These are phyloP conservation scores for Kuraishia floccosa DNA, from an alignment of 805 yeast genomes.

Conservation along the genomic window DNA sequence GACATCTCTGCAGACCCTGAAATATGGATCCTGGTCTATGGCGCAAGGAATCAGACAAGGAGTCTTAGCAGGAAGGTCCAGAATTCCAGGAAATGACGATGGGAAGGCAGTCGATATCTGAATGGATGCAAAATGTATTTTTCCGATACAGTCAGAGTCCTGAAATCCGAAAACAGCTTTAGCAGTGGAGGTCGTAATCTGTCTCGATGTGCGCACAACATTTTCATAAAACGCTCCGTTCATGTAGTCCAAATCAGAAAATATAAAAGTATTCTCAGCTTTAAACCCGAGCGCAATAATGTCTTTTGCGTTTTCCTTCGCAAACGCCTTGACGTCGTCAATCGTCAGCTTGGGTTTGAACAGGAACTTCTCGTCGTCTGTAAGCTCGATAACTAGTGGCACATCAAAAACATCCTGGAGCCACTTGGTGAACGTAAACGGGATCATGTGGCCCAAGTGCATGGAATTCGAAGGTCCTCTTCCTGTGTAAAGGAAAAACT, in stretches of 20 bases:
- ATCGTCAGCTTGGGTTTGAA: conserved; percentile 87
- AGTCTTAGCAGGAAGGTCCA: conserved; percentile 78
- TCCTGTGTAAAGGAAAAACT: conserved; percentile 92
- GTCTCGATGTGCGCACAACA: conserved; percentile 85
- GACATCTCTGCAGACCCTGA: conserved; percentile 94
- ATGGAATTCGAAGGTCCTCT: conserved; percentile 94
- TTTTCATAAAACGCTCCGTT: conserved; percentile 90
- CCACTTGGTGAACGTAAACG: conserved; percentile 95
- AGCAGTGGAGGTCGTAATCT: conserved; percentile 94
- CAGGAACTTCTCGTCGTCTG: conserved; percentile 94
- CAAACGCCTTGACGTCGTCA: conserved; percentile 74
- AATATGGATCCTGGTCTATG: conserved; percentile 97
- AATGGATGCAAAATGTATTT: conserved; percentile 87
- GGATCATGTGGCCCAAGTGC: conserved; percentile 96
- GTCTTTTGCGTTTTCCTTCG: conserved; percentile 81
- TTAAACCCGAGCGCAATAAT: conserved; percentile 91
- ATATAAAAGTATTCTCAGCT: conserved; percentile 89
- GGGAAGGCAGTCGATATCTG: conserved; percentile 97
- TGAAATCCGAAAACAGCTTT: conserved; percentile 94
- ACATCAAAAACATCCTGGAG: conserved; percentile 95
- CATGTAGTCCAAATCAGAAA: conserved; percentile 89
- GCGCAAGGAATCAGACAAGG: conserved; percentile 98
- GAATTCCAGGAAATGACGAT: conserved; percentile 87
- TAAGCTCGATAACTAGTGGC: conserved; percentile 86
- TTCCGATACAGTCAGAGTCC: conserved; percentile 92